A percentile compares a stretch with the other conserved stretches of the same genome.
These are phyloP conservation scores for Purpureocillium lavendulum DNA, from an alignment of 2,329 filamentous ascomycete species.

Conservation along the genomic window DNA sequence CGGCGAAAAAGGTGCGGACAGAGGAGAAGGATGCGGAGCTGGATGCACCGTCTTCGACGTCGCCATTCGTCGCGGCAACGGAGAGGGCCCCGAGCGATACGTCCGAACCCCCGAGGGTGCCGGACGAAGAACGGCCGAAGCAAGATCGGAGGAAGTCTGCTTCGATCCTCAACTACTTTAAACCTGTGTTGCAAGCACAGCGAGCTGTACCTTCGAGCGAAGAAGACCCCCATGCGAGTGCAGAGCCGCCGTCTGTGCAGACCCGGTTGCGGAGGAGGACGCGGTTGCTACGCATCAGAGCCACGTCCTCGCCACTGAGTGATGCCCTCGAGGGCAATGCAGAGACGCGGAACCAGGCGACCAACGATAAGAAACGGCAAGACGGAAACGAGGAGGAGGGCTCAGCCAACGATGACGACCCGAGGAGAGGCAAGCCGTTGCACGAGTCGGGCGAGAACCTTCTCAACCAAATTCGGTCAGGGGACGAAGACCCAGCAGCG, in stretches of 20 bases:
- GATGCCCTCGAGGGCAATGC: slow-evolving; percentile 3
- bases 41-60: not conserved
- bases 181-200: slow-evolving; percentile 15
- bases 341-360: slow-evolving; percentile 1
- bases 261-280: slow-evolving; percentile 12
- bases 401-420: not conserved
- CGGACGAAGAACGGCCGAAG: no score
- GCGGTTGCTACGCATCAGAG: slow-evolving; percentile 20
- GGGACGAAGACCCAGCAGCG: not conserved
- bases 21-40: not conserved
- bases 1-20: slow-evolving; percentile 16
- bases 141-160: slow-evolving; percentile 11
- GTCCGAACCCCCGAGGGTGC: slow-evolving; percentile 1
- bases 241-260: slow-evolving; percentile 9
- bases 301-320: slow-evolving; percentile 9
- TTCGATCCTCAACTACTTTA: slow-evolving; percentile 34
- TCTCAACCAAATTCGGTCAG: not conserved
- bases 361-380: slow-evolving; percentile 1
- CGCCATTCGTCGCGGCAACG: not conserved
- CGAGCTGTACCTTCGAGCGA: slow-evolving; percentile 3
- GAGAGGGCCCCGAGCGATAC: not conserved
- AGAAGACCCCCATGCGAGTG: slow-evolving; percentile 7
- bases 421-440: not conserved
- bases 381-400: not conserved
- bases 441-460: not conserved